Conservation (phyloP, 1,139 yeast genomes). For the Kodamaea plutei region DNA sequence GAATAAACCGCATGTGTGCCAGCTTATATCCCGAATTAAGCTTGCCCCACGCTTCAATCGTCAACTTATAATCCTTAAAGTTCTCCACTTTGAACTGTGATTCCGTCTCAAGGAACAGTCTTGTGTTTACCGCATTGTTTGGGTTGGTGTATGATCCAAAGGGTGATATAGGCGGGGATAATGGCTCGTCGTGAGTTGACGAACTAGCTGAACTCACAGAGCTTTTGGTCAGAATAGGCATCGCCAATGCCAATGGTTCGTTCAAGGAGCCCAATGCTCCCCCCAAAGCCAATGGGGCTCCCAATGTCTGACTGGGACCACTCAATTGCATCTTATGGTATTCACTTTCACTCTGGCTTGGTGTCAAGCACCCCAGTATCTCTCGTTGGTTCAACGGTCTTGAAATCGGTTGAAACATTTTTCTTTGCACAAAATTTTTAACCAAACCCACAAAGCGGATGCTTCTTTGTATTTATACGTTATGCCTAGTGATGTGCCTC, state of each 20-base stretch:
- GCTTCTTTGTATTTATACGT: too few relatives aligned
- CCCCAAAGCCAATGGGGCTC: too few relatives aligned
- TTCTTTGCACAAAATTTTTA: too few relatives aligned
- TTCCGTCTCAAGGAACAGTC: constrained; percentile 17
- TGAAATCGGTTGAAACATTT: constrained; percentile 29
- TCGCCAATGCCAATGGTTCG: too few relatives aligned
- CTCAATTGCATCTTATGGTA: constrained; percentile 7
- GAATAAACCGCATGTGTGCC: constrained; percentile 47
- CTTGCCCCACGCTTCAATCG: constrained; percentile 49
- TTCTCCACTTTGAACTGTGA: constrained; percentile 45
- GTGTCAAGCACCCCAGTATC: constrained; percentile 38
- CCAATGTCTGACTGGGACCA: too few relatives aligned
- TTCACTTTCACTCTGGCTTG: constrained; percentile 21
- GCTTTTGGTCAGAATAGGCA: too few relatives aligned
- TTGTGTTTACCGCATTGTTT: constrained; percentile 9
- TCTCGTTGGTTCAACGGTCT: constrained; percentile 27
- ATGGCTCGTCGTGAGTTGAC: constrained; percentile 6
- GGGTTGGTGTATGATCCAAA: constrained; percentile 9
- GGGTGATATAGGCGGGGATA: constrained; percentile 52
- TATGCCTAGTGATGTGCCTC: too few relatives aligned
- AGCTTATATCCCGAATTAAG: constrained; percentile 41
- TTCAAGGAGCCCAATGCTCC: too few relatives aligned
- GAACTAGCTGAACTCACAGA: constrained; percentile 2
- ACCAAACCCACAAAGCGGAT: too few relatives aligned
- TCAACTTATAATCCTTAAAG: constrained; percentile 43